Evolutionary conservation across 441 rosid genomes (phyloP), one percentile per base, ranked within the genome.

Genomic region (Euphorbia schlechtendalii): DNA sequence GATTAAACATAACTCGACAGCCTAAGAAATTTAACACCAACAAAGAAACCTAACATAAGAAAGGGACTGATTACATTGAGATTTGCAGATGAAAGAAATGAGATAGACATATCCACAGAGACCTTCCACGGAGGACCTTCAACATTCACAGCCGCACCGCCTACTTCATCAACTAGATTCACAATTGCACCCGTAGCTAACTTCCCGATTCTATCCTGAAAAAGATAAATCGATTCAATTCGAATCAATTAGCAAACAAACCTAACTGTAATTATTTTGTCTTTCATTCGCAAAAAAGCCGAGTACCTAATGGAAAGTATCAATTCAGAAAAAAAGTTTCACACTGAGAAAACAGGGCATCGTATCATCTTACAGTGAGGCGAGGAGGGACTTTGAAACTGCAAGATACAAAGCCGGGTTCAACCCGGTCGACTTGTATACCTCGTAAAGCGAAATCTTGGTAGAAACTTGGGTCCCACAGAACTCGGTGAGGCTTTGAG

Each of bases 141-240:
- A 0, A 73, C 82, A n/a, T 81, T 68, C 45, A 82, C 80, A 59
- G 78, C 84, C 15, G 91, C 78, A 38, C 82, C 84, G n/a, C 97
- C 97, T 56, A 88, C 81, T 52, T 88, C 95, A 68, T 90, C 99
- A n/a, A 90, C 87, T 20, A 90, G 84, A 75, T 84, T 88, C 4
- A 86, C 93, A 59, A 93, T 79, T 0, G 93, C 97, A 30, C 96
- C 97, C 0, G 74, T 73, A 3, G 95, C 95, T 60, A 93, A 68
- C 60, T 84, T 83, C 57, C 96, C 89, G 13, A 63, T 77, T 68
- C 78, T 78, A 61, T 87, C 93, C 96, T 88, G 91, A 66, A 59
- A n/a, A 70, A 61, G 5, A 18, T 14, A 61, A 27, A 24, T 14
- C 27, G 49, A 65, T 17, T 27, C 49, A 36, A 22, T 27, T 25